Conservation (phyloP, 306 rosid species). For the Vicia sativa region DNA sequence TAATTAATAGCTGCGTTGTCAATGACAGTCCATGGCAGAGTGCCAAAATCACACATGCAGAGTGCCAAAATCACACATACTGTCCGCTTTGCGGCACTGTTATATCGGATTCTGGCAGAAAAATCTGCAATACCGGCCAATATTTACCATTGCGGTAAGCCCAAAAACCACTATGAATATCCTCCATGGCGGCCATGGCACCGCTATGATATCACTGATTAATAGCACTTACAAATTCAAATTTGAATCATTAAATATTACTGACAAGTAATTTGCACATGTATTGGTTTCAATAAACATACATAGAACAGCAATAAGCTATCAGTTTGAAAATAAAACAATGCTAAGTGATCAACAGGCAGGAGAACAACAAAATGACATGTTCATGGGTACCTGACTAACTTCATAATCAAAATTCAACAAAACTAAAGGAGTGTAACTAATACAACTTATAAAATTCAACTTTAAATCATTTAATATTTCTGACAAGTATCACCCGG, state of each 20-base stretch:
- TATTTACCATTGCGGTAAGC: no score
- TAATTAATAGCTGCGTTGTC: neutral
- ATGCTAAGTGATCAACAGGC: neutral
- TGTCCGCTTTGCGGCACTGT: no score
- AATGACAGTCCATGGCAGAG: no score
- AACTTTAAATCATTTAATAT: neutral
- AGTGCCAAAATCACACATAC: no score
- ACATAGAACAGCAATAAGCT: constrained; percentile 2
- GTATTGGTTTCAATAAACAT: neutral
- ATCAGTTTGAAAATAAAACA: constrained; percentile 15
- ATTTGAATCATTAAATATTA: neutral
- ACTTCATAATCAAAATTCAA: neutral
- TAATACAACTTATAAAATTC: neutral
- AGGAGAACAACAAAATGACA: neutral
- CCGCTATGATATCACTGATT: no score
- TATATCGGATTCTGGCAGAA: no score
- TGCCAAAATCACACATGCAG: no score
- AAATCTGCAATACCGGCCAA: no score
- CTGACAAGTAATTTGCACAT: neutral
- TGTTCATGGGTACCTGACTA: neutral
- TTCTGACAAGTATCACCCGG: neutral
- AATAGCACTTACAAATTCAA: neutral
- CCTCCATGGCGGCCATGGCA: no score
- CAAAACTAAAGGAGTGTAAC: neutral
- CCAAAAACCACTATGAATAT: no score